These are phyloP conservation scores for Parafenestella ontariensis DNA, from an alignment of 2,329 filamentous ascomycete species.

Conservation along the genomic window DNA sequence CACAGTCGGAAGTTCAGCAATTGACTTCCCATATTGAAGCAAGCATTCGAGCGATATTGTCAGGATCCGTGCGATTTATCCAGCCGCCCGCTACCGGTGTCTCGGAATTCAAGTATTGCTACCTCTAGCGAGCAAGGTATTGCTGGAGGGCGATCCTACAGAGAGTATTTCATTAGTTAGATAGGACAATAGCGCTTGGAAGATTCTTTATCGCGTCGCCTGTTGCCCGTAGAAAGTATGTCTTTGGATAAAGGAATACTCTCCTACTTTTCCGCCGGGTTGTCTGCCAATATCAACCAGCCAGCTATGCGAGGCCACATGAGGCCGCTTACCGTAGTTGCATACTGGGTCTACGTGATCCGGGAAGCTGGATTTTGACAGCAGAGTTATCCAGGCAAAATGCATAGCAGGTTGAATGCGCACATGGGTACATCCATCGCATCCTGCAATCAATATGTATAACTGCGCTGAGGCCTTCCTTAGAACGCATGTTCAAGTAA, in stretches of 20 bases:
- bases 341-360: slow-evolving; percentile 31
- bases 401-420: slow-evolving; percentile 31
- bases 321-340: slow-evolving; percentile 28
- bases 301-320: slow-evolving; percentile 6
- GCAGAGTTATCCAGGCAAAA: slow-evolving; percentile 27
- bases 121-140: slow-evolving; percentile 11
- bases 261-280: background rate
- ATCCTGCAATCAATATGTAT: slow-evolving; percentile 24
- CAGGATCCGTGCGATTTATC: slow-evolving; percentile 20
- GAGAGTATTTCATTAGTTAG: slow-evolving; percentile 24
- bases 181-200: background rate
- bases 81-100: slow-evolving; percentile 26
- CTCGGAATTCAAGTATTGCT: slow-evolving; percentile 7
- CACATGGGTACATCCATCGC: slow-evolving; percentile 30
- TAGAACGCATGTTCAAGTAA: slow-evolving; percentile 40
- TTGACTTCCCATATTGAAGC: slow-evolving; percentile 18
- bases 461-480: slow-evolving; percentile 26
- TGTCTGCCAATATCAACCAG: slow-evolving; percentile 1
- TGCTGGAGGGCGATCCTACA: slow-evolving; percentile 16
- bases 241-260: slow-evolving; percentile 9
- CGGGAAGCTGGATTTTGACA: slow-evolving; percentile 29
- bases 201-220: slow-evolving; percentile 2
- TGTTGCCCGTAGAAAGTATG: slow-evolving; percentile 8
- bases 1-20: slow-evolving; percentile 5
- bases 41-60: slow-evolving; percentile 15